Base-by-base conservation (phyloP, 2,329 filamentous ascomycete genomes). In the Cladosporium velox region DNA sequence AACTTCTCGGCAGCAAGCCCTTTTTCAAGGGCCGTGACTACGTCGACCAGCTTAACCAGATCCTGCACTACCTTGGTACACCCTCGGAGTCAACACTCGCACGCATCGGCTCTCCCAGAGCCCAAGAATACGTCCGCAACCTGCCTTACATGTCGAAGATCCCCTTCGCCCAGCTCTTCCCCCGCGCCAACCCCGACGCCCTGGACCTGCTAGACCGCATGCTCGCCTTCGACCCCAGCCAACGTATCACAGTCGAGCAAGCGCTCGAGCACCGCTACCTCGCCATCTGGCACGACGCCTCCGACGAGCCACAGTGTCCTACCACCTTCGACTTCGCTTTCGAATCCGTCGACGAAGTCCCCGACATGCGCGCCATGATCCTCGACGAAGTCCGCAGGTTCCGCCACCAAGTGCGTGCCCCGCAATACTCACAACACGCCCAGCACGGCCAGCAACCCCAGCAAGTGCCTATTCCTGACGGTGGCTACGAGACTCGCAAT, bases 1-100 rank as follows among this genome's bases (percentile, higher is more conserved):
- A 99, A 80, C 88, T 99, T 14, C 88, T 99, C 41, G 95, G 95
- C 69, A 94, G 95, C 67, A 91, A 96, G 67, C 95, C 95, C 52
- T 99, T 99, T 86, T 98, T 99, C 86, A 99, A 99, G 83, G 95
- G 95, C 66, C 91, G 95, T 69, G 95, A 99, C 83, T 99, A 99
- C 76, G 95, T 99, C 79, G 95, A 99, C 81, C 95, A 99, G 84
- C 88, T 99, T 71, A 99, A 99, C 85, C 95, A 99, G 82, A 99
- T 99, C 76, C 87, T 99, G 65, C 93, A 98, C 84, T 97, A 96
- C 78, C 90, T 99, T 64, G 95, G 95, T 70, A 99, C 94, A 1
- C 95, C 95, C 49, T 96, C 94, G 76, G 94, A 98, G 79, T 92
- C 96, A 78, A 99, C 95, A 0, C 86, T 99, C 24, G 90, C 88